Evolutionary conservation across 768 basidiomycete genomes (phyloP).

Genomic region (Mycena latifolia): DNA sequence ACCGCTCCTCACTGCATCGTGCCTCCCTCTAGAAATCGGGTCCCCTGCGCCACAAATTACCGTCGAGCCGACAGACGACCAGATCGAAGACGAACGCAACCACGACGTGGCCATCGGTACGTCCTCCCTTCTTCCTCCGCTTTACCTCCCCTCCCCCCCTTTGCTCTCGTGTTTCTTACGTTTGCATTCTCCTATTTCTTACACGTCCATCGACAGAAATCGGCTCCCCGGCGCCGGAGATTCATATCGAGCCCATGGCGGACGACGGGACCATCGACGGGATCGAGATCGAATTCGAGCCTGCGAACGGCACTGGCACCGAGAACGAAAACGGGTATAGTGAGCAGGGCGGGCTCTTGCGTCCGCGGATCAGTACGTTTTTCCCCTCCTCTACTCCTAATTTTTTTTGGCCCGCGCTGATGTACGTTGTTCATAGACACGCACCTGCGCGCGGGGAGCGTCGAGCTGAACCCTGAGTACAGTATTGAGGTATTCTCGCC

Average conservation of each 20-base stretch:
- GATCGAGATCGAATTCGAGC: constrained; percentile 1
- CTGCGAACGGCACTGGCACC: neutral
- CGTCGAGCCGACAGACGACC: constrained; percentile 33
- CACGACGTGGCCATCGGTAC: constrained; percentile 24
- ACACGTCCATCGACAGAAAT: constrained; percentile 6
- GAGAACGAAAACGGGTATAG: constrained; percentile 6
- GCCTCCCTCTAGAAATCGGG: constrained; percentile 18
- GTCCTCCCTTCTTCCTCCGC: neutral
- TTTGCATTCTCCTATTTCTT: neutral
- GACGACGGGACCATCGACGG: constrained; percentile 23
- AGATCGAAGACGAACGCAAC: constrained; percentile 35
- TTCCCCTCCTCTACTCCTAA: neutral
- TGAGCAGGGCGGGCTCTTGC: constrained; percentile 16
- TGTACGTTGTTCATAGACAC: neutral
- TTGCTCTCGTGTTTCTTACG: too few relatives aligned
- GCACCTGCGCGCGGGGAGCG: constrained; percentile 25
- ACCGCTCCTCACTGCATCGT: neutral
- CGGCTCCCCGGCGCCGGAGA: constrained; percentile 32
- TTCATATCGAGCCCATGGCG: constrained; percentile 34
- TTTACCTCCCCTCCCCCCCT: too few relatives aligned
- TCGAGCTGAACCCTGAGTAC: constrained; percentile 34
- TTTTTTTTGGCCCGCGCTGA: neutral
- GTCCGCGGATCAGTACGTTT: constrained; percentile 19
- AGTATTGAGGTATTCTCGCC: constrained; percentile 34
- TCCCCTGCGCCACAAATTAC: constrained; percentile 31